Base-by-base conservation (phyloP, 768 basidiomycete genomes). In the Naematelia aurantialba region DNA sequence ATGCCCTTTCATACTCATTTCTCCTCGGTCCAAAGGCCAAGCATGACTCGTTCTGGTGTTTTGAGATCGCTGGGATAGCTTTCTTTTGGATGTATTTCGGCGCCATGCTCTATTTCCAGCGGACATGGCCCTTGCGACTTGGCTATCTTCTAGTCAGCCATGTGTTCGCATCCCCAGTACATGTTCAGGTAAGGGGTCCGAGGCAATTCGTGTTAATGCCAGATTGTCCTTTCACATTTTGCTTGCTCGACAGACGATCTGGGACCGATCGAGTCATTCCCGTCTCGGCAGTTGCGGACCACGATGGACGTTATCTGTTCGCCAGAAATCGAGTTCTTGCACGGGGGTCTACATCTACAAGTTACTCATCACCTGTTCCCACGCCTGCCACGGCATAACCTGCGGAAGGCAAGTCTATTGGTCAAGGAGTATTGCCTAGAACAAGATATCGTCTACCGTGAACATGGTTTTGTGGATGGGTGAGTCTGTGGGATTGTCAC, bases 341-440 rank as follows among this genome's bases (percentile, higher is more conserved):
- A 99, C 70, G 96, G 96, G 11, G 96, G 96, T n/a, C 83, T 99
- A 19, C 91, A 99, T 68, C 85, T 98, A 12, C 96, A 99, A 78
- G 90, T 97, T 45, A 91, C 94, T 1, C 96, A 99, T 68, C 93
- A 97, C 76, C 83, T 98, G 59, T 97, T 97, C 80, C 96, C 96
- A 19, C 86, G 96, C 11, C 81, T 97, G 1, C 96, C 96, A 1
- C 82, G 96, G 39, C 94, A 98, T 81, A 92, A 96, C 74, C 82
- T 99, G 54, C 83, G 85, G 31, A 81, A 84, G 55, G 94, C 94
- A 1, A 89, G 89, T 63, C 59, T 82, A 27, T 80, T 93, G 21
- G 92, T 96, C 54, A 94, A 91, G 75, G 82, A 87, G 68, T 98
- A 87, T 68, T 91, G 91, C 13, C 80, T 83, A 65, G 89, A 94